These are phyloP conservation scores for Scedosporium apiospermum DNA, from an alignment of 2,329 filamentous ascomycete species.

Conservation along the genomic window DNA sequence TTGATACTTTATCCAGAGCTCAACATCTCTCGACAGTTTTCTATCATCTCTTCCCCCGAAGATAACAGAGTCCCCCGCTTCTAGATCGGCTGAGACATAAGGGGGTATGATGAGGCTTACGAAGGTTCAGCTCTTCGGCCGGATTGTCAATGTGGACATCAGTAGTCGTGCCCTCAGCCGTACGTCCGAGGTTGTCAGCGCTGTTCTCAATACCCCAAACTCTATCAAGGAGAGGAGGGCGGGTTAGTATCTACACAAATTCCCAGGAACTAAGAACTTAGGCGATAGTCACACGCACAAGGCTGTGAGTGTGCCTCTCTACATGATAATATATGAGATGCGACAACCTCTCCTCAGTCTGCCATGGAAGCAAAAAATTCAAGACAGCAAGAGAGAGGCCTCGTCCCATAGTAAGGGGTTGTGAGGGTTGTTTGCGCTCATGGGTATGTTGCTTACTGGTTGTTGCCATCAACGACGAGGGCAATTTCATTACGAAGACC, in stretches of 20 bases:
- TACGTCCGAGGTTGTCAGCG: slow-evolving; percentile 43
- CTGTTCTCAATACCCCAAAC: slow-evolving; percentile 43
- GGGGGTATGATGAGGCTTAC: slow-evolving; percentile 17
- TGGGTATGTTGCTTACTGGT: slow-evolving; percentile 6
- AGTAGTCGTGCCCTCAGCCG: slow-evolving; percentile 28
- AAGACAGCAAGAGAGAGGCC: background rate
- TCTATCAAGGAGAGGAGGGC: slow-evolving; percentile 9
- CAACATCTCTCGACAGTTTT: background rate
- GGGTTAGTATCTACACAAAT: background rate
- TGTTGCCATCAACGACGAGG: slow-evolving; percentile 38
- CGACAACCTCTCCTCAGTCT: background rate
- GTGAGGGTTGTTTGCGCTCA: no score
- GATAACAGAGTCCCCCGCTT: background rate
- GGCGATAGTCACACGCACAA: background rate
- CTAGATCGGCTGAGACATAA: background rate
- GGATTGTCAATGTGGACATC: slow-evolving; percentile 54
- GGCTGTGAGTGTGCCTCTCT: background rate
- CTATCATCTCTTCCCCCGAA: background rate
- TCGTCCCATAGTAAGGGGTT: background rate
- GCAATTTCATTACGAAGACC: slow-evolving; percentile 54
- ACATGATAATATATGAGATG: background rate
- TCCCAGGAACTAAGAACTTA: background rate
- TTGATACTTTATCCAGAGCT: background rate
- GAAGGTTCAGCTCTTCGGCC: slow-evolving; percentile 56
- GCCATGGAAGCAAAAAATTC: background rate